phyloP scores from a whole-genome alignment of 2,329 filamentous ascomycete genomes.

The Chrysoporthe cubensis region DNA sequence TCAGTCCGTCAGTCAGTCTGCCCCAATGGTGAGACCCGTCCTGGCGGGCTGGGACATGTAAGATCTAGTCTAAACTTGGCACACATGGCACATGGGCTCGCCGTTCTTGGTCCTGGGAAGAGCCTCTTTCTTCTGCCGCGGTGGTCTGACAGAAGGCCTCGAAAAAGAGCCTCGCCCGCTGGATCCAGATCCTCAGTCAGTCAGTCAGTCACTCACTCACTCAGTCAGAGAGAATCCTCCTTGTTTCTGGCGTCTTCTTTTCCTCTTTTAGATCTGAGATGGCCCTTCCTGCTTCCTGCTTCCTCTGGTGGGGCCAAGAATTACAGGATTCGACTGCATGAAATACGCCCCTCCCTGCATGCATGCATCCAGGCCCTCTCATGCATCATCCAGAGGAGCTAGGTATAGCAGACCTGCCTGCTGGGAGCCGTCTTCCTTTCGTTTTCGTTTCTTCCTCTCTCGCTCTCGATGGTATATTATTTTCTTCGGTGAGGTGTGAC shows the following conservation, averaged over 20 bases:
- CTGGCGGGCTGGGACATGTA: neutral
- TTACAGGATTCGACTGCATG: neutral
- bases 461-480: no score
- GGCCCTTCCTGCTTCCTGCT: neutral
- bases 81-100: neutral
- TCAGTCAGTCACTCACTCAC: no score
- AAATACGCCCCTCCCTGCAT: neutral
- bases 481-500: no score
- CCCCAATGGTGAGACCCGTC: conserved; percentile 1
- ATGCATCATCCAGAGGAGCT: neutral
- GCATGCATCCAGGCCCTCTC: neutral
- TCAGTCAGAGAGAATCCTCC: neutral
- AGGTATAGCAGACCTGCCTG: neutral
- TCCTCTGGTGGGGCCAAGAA: neutral
- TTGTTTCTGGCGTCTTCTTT: neutral
- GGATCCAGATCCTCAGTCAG: no score
- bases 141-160: neutral
- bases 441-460: no score
- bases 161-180: no score
- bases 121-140: neutral
- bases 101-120: neutral
- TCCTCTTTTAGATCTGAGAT: neutral
- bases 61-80: conserved; percentile 11
- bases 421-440: no score
- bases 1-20: no score